Conservation (phyloP, 331 rosid species). For the Pyrus hybrid region DNA sequence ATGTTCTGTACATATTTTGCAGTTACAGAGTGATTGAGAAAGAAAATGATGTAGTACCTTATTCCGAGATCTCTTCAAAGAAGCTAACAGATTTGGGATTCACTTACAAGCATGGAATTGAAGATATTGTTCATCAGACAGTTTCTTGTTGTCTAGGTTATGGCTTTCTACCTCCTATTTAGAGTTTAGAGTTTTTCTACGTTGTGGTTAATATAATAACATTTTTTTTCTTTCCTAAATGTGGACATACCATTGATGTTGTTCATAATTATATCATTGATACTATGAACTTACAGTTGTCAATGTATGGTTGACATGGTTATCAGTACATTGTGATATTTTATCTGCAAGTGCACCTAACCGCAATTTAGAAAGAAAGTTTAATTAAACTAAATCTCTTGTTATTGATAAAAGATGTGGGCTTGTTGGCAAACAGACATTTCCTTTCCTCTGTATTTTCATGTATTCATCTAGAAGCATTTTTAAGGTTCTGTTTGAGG, state of each 20-base stretch:
- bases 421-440: background rate
- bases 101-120: constrained; percentile 47
- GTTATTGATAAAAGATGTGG: background rate
- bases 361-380: too few species aligned
- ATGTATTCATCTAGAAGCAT: background rate
- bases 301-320: too few species aligned
- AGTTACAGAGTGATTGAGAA: constrained; percentile 28
- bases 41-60: constrained; percentile 25
- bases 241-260: accelerated
- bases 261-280: background rate
- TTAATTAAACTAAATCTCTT: too few species aligned
- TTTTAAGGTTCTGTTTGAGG: background rate
- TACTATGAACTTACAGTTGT: background rate
- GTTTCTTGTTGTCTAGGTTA: constrained; percentile 27
- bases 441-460: background rate
- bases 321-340: too few species aligned
- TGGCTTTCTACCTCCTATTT: constrained; percentile 44
- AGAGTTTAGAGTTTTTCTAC: background rate
- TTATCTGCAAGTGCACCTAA: too few species aligned
- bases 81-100: constrained; percentile 69
- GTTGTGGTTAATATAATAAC: too few species aligned
- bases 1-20: background rate
- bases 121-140: constrained; percentile 49
- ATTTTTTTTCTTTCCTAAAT: too few species aligned
- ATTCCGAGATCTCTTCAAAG: constrained; percentile 48